Evolutionary conservation across 805 yeast species (phyloP).

Genomic region (Kazachstania bromeliacearum): DNA sequence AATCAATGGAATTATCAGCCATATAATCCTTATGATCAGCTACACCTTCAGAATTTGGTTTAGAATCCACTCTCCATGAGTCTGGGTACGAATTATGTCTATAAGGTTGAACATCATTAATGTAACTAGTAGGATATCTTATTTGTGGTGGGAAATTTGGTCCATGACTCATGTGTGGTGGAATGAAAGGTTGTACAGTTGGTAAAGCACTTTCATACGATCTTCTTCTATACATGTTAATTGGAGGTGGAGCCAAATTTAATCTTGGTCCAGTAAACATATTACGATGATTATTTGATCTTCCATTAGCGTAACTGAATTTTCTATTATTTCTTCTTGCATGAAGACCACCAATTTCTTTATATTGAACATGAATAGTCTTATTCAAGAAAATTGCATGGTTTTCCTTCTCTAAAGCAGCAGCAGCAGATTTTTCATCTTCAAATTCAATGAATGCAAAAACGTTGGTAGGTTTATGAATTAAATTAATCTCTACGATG

Average conservation of each 20-base stretch:
- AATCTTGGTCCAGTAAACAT: slow-evolving; percentile 31
- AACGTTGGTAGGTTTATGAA: slow-evolving; percentile 40
- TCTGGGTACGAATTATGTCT: slow-evolving; percentile 20
- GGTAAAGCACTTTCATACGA: slow-evolving; percentile 11
- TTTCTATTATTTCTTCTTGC: slow-evolving; percentile 18
- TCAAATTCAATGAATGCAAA: slow-evolving; percentile 69
- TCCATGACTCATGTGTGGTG: slow-evolving; percentile 6
- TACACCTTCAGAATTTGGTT: background rate
- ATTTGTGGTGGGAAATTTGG: slow-evolving; percentile 18
- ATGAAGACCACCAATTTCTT: slow-evolving; percentile 39
- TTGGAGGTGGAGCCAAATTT: slow-evolving; percentile 74
- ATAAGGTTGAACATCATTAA: slow-evolving; percentile 9
- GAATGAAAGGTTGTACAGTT: slow-evolving; percentile 8
- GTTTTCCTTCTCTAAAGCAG: slow-evolving; percentile 79
- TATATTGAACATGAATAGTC: slow-evolving; percentile 79
- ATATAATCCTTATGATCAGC: background rate
- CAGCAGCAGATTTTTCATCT: slow-evolving; percentile 65
- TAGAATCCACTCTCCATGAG: too few species aligned
- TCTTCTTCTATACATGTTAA: slow-evolving; percentile 45
- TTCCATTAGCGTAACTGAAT: slow-evolving; percentile 17
- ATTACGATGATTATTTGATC: background rate
- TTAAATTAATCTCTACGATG: slow-evolving; percentile 46
- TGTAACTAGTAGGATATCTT: slow-evolving; percentile 10
- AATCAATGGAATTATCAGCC: background rate
- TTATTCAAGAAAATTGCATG: slow-evolving; percentile 64